These are phyloP conservation scores for Brassica rapa DNA, from an alignment of 345 rosid species.

Conservation along the genomic window DNA sequence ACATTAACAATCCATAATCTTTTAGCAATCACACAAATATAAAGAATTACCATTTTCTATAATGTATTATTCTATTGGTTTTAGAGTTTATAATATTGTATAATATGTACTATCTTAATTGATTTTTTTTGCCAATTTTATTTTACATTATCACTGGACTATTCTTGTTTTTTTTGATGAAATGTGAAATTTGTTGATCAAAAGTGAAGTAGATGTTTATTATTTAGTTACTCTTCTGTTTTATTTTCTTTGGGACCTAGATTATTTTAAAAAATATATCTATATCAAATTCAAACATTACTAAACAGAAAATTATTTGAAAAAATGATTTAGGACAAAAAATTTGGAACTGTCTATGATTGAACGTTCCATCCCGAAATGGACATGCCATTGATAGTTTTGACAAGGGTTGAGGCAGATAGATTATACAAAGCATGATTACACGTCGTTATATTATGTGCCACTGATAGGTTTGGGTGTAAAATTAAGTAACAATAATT, in stretches of 20 bases:
- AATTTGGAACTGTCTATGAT: not conserved
- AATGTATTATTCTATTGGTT: no score
- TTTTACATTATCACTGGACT: no score
- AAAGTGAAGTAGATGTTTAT: not conserved
- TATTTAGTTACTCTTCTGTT: not conserved
- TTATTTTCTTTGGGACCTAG: not conserved
- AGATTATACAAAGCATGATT: not conserved
- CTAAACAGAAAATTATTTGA: not conserved
- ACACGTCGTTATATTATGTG: not conserved
- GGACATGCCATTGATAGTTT: not conserved
- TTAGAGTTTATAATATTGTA: no score
- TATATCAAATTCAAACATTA: not conserved
- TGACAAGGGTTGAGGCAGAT: not conserved
- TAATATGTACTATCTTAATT: no score
- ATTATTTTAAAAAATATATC: not conserved
- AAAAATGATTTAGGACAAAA: not conserved
- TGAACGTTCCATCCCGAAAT: not conserved
- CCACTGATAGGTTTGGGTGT: not conserved
- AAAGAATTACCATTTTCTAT: no score
- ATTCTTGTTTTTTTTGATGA: no score
- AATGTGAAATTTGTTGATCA: no score
- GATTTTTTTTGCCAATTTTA: no score
- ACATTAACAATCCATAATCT: no score
- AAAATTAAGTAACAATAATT: not conserved
- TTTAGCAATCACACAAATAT: no score